Conservation (phyloP, 345 rosid species). For the Theobroma cacao region DNA sequence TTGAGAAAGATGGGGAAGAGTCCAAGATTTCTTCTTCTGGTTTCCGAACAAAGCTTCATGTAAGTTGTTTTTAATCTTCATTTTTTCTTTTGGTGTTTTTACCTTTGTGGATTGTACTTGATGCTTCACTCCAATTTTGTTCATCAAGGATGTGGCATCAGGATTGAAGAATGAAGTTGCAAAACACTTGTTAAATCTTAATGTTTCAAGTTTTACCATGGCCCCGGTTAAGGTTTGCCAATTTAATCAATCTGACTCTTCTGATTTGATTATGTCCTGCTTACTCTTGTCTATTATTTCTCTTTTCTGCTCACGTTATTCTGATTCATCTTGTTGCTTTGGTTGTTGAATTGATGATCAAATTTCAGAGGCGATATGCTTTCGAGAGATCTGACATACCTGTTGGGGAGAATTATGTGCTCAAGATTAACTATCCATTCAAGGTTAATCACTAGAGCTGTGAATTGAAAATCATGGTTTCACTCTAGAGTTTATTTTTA, state of each 20-base stretch:
- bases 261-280: neutral
- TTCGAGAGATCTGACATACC: conserved; percentile 81
- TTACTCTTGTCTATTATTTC: neutral
- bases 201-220: conserved; percentile 84
- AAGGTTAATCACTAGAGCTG: conserved; percentile 50
- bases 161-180: conserved; percentile 75
- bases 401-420: conserved; percentile 73
- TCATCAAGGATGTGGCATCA: conserved; percentile 61
- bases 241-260: conserved; percentile 15
- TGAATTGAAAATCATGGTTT: neutral
- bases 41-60: conserved; percentile 70
- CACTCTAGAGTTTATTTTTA: neutral
- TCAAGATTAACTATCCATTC: conserved; percentile 88
- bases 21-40: conserved; percentile 55
- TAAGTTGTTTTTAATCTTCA: conserved; percentile 27
- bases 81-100: conserved; percentile 7
- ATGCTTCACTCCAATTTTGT: conserved; percentile 12
- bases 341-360: conserved; percentile 14
- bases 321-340: conserved; percentile 21
- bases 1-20: conserved; percentile 72
- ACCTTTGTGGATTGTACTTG: conserved; percentile 8
- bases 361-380: conserved; percentile 76
- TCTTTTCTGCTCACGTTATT: conserved; percentile 8
- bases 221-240: conserved; percentile 76
- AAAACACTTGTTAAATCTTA: conserved; percentile 57